Evolutionary conservation across 176 grass and related monocot species (phyloP), one percentile per base, ranked within the genome.

Genomic region (barley (Hordeum vulgare)): DNA sequence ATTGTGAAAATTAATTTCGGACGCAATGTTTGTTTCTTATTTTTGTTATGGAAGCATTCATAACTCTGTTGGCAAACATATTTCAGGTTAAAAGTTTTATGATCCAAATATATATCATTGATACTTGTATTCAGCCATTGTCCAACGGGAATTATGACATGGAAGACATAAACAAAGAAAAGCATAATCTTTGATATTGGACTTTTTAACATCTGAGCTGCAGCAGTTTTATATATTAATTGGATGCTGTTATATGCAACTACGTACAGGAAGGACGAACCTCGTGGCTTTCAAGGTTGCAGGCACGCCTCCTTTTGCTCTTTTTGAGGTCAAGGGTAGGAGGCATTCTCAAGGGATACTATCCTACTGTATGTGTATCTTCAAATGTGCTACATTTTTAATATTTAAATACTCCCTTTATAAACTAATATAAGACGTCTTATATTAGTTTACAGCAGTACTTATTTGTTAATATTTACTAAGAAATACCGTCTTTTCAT

Each of bases 241-340:
- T 28, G 59, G 36, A 86, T 59, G 41, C n/a, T 78, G 17, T 37
- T 74, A 58, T 44, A 82, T 86, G 29, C 41, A 66, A 86, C 78
- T 59, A 74, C n/a, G 11, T 42, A 75, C 85, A 95, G 96, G 89
- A 93, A 83, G 74, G 91, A 74, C 67, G 24, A 8, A 63, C 76
- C 53, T 92, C 96, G 69, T 90, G 82, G 80, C 67, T 98, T 89
- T 92, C 93, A 61, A 81, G 83, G 64, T 87, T 95, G 68, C 85
- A 86, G 68, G 89, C 91, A 66, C 49, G 66, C 26, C 72, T 98
- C 54, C 77, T 98, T 74, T 86, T 98, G 83, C 83, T 95, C 40
- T 98, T 83, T 81, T 93, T 98, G 71, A 95, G 96, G 77, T 85
- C 80, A 85, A 94, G 87, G 56, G 91, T 77, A 90, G 87, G 81